Conservation (phyloP, 148 eudicot species). For the Rhododendron henanense region DNA sequence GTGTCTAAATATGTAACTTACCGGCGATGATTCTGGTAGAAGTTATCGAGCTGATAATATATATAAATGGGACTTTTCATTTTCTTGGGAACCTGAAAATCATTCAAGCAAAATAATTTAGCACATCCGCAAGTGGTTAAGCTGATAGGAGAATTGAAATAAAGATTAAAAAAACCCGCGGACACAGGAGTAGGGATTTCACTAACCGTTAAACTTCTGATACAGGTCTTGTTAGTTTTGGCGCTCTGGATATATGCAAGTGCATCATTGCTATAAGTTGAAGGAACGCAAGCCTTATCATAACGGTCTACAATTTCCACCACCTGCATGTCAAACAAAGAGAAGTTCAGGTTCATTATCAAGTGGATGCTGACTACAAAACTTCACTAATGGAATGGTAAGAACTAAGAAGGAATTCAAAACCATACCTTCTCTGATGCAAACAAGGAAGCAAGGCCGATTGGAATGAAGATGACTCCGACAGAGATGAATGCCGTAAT, state of each 20-base stretch:
- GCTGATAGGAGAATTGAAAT: neutral
- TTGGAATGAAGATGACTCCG: constrained; percentile 65
- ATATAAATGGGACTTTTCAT: constrained; percentile 72
- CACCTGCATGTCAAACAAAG: constrained; percentile 44
- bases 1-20: constrained; percentile 15
- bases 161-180: neutral
- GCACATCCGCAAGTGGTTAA: constrained; percentile 1
- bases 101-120: constrained; percentile 7
- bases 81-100: constrained; percentile 65
- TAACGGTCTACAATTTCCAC: constrained; percentile 70
- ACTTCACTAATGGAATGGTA: neutral
- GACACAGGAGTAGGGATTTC: constrained; percentile 1
- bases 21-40: constrained; percentile 68
- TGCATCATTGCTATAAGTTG: constrained; percentile 17
- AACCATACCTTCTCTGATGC: constrained; percentile 63
- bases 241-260: constrained; percentile 48
- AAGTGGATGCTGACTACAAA: constrained; percentile 8
- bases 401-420: constrained; percentile 5
- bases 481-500: constrained; percentile 48
- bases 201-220: constrained; percentile 52
- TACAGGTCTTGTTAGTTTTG: constrained; percentile 64
- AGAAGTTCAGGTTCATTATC: constrained; percentile 1
- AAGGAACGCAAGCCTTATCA: constrained; percentile 59
- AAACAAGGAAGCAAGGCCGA: constrained; percentile 61
- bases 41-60: constrained; percentile 65